Evolutionary conservation across 148 eudicot species (phyloP).

Genomic region (Rhododendron ferrugineum): DNA sequence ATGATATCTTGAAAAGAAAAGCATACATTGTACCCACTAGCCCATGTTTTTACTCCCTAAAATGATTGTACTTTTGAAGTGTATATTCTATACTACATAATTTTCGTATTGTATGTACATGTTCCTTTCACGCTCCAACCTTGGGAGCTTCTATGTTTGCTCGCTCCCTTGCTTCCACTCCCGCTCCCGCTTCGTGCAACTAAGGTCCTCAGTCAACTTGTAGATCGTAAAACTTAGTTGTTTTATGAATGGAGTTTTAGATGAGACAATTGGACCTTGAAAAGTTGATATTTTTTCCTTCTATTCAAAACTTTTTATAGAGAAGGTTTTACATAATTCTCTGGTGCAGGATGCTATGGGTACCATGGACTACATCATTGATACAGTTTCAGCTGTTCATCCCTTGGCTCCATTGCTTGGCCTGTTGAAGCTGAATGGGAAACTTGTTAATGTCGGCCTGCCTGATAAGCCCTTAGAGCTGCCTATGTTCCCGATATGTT

Average conservation of each 20-base stretch:
- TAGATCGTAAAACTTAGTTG: neutral
- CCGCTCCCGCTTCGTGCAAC: too few relatives aligned
- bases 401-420: constrained; percentile 49
- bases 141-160: too few relatives aligned
- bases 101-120: too few relatives aligned
- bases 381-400: constrained; percentile 64
- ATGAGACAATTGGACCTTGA: neutral
- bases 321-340: neutral
- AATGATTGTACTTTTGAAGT: too few relatives aligned
- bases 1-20: too few relatives aligned
- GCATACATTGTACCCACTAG: too few relatives aligned
- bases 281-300: neutral
- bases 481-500: constrained; percentile 38
- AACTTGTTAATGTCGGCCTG: constrained; percentile 48
- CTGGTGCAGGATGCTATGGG: constrained; percentile 49
- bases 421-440: constrained; percentile 55
- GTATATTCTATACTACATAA: too few relatives aligned
- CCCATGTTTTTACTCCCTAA: too few relatives aligned
- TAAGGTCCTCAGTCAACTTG: neutral
- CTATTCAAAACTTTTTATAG: too few relatives aligned
- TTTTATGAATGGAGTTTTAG: neutral
- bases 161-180: too few relatives aligned
- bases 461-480: constrained; percentile 58
- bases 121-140: too few relatives aligned
- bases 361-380: constrained; percentile 64